phyloP scores from a whole-genome alignment of 257 asterid species.

The Cordia subcordata region DNA sequence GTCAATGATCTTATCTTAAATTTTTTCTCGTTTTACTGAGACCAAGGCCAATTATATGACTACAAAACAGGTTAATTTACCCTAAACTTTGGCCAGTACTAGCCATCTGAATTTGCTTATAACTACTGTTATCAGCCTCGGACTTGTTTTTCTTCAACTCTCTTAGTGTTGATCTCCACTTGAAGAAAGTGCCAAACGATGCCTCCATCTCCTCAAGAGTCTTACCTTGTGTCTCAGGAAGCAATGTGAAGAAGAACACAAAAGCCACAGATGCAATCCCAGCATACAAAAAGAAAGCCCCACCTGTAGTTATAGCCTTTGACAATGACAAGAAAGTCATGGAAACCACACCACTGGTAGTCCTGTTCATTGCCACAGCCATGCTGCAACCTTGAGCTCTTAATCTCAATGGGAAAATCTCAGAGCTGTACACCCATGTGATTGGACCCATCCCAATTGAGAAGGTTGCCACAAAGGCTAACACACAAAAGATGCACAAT shows the following conservation, averaged over 20 bases:
- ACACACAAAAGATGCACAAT: slow-evolving; percentile 23
- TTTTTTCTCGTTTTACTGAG: too few relatives aligned
- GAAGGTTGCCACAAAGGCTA: slow-evolving; percentile 54
- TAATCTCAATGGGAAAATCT: slow-evolving; percentile 52
- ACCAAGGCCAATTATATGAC: too few relatives aligned
- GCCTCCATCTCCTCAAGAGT: slow-evolving; percentile 62
- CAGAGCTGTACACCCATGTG: slow-evolving; percentile 73
- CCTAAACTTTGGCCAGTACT: not conserved
- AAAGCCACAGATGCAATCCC: slow-evolving; percentile 45
- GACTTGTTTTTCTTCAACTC: slow-evolving; percentile 23
- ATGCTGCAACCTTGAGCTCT: slow-evolving; percentile 71
- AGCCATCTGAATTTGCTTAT: slow-evolving; percentile 26
- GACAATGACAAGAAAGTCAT: slow-evolving; percentile 56
- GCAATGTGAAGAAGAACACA: slow-evolving; percentile 38
- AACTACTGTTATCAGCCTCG: not conserved
- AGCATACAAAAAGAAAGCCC: slow-evolving; percentile 45
- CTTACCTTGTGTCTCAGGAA: slow-evolving; percentile 68
- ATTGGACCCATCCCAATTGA: slow-evolving; percentile 77
- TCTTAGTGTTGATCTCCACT: slow-evolving; percentile 43
- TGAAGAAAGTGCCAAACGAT: slow-evolving; percentile 50
- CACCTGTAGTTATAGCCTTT: slow-evolving; percentile 38
- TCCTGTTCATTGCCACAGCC: slow-evolving; percentile 52
- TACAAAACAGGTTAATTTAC: too few relatives aligned
- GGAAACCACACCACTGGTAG: slow-evolving; percentile 51
- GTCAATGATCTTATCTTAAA: too few relatives aligned